Evolutionary conservation across 371 early-diverging fungal genomes (phyloP).

Genomic region (Mucor piriformis): DNA sequence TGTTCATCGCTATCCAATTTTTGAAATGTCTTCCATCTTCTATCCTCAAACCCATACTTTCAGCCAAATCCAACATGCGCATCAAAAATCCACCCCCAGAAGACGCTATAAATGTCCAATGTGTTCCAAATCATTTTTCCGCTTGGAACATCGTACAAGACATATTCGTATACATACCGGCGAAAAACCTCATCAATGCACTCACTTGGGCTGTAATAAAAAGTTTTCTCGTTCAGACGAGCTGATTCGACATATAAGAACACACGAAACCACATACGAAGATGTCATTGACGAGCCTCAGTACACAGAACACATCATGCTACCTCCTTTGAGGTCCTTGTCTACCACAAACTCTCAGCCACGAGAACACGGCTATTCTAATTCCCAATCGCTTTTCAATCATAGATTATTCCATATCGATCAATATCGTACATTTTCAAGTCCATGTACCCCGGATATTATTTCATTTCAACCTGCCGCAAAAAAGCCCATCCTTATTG

Average conservation of each 20-base stretch:
- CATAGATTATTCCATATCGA: background rate
- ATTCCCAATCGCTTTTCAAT: slow-evolving; percentile 3
- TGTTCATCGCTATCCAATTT: background rate
- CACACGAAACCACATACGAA: slow-evolving; percentile 37
- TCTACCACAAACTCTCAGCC: slow-evolving; percentile 11
- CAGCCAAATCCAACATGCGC: background rate
- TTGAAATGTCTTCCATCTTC: slow-evolving; percentile 11
- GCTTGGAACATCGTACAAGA: slow-evolving; percentile 69
- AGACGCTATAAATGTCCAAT: slow-evolving; percentile 63
- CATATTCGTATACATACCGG: slow-evolving; percentile 85
- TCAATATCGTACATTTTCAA: background rate
- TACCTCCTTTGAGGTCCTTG: background rate
- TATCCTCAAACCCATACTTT: background rate
- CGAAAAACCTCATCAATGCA: slow-evolving; percentile 79
- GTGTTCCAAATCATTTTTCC: slow-evolving; percentile 65
- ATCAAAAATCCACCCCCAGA: background rate
- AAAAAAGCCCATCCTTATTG: background rate
- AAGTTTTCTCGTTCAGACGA: slow-evolving; percentile 75
- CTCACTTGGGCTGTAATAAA: slow-evolving; percentile 67
- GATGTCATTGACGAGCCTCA: background rate
- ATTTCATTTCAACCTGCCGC: background rate
- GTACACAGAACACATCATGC: background rate
- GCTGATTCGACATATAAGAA: slow-evolving; percentile 61
- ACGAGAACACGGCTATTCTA: slow-evolving; percentile 5
- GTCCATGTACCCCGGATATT: background rate